These are phyloP conservation scores for Penicillium crystallinum DNA, from an alignment of 495 filamentous ascomycete species.

Conservation along the genomic window DNA sequence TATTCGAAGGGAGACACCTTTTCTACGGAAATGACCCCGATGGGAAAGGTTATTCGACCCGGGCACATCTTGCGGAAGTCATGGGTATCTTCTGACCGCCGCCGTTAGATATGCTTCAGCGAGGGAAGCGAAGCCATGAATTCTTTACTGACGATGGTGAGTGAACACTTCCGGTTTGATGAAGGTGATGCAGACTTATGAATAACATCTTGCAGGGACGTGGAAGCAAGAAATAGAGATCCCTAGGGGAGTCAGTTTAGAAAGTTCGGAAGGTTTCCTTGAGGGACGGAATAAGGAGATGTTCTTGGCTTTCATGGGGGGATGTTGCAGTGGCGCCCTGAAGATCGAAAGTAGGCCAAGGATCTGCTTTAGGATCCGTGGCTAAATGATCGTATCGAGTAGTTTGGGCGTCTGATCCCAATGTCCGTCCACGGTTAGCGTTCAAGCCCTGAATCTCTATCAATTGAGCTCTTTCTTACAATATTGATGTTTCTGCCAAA, in stretches of 20 bases:
- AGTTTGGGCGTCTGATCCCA: too few relatives aligned
- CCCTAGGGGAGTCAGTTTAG: conserved; percentile 10
- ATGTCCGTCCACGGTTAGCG: too few relatives aligned
- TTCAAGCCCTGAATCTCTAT: too few relatives aligned
- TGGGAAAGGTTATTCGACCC: conserved; percentile 34
- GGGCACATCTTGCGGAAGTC: conserved; percentile 44
- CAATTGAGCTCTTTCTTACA: too few relatives aligned
- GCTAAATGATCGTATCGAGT: not conserved
- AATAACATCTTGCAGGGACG: conserved; percentile 15
- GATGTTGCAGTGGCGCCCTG: conserved; percentile 49
- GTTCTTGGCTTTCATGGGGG: conserved; percentile 39
- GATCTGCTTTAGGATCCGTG: conserved; percentile 21
- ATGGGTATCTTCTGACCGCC: conserved; percentile 43
- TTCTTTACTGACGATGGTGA: conserved; percentile 38
- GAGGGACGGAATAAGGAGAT: conserved; percentile 20
- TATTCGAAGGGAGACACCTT: conserved; percentile 42
- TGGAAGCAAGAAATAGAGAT: conserved; percentile 30
- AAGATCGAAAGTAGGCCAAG: conserved; percentile 40
- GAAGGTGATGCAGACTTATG: not conserved
- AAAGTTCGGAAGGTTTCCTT: conserved; percentile 30
- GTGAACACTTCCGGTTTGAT: not conserved
- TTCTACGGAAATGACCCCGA: conserved; percentile 43
- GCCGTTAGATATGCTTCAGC: conserved; percentile 35
- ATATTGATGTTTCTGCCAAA: too few relatives aligned
- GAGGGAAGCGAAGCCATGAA: conserved; percentile 28